These are phyloP conservation scores for Haplosporangium gracile DNA, from an alignment of 192 early-diverging fungal species.

Conservation along the genomic window DNA sequence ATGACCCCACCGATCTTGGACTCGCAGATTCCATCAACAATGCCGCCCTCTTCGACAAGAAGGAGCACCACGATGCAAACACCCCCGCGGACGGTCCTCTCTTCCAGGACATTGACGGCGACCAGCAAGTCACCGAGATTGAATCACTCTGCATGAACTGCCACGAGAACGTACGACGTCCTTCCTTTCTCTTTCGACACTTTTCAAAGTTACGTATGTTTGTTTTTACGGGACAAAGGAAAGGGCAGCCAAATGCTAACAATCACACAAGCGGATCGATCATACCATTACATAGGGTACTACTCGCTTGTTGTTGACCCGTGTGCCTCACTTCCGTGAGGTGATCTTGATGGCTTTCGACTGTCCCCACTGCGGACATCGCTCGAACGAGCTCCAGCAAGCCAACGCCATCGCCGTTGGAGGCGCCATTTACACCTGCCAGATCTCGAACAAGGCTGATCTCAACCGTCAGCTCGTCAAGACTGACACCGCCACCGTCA, in stretches of 20 bases:
- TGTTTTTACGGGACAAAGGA: neutral
- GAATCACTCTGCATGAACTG: constrained; percentile 95
- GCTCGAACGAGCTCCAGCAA: constrained; percentile 92
- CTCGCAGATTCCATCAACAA: constrained; percentile 27
- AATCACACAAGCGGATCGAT: neutral
- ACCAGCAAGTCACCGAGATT: constrained; percentile 77
- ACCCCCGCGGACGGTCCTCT: constrained; percentile 40
- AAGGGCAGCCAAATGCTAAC: neutral
- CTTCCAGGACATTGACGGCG: constrained; percentile 59
- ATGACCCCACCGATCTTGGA: constrained; percentile 37
- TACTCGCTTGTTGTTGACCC: constrained; percentile 88
- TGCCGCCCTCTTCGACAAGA: constrained; percentile 31
- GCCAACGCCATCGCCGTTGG: constrained; percentile 86
- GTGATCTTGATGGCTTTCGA: constrained; percentile 56
- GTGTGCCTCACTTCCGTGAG: constrained; percentile 94
- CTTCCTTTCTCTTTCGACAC: neutral
- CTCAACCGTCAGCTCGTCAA: constrained; percentile 94
- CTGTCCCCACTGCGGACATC: constrained; percentile 86
- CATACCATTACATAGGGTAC: constrained; percentile 69
- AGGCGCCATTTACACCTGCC: constrained; percentile 77
- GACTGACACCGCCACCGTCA: constrained; percentile 82
- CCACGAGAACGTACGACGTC: constrained; percentile 73
- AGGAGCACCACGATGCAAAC: constrained; percentile 8
- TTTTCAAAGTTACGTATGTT: neutral
- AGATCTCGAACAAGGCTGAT: constrained; percentile 78